Conservation (phyloP, 208 protist species). For the Trypanosoma caninum region DNA sequence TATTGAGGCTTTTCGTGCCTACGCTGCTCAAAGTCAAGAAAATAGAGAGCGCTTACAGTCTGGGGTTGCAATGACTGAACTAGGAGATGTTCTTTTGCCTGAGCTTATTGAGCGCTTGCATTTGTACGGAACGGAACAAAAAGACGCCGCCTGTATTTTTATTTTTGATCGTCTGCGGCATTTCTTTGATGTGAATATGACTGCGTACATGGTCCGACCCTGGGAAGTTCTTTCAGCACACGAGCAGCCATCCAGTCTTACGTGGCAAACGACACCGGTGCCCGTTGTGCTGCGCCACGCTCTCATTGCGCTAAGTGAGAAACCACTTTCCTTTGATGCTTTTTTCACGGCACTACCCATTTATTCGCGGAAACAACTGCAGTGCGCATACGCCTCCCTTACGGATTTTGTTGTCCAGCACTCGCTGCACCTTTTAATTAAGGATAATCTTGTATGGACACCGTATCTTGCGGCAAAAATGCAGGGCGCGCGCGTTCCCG, state of each 20-base stretch:
- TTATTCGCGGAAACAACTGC: constrained; percentile 29
- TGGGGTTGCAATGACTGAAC: constrained; percentile 32
- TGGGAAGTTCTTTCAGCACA: constrained; percentile 54
- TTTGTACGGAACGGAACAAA: constrained; percentile 6
- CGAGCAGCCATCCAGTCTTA: constrained; percentile 76
- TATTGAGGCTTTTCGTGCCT: constrained; percentile 17
- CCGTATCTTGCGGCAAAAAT: constrained; percentile 33
- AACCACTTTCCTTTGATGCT: constrained; percentile 25
- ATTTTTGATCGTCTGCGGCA: constrained; percentile 82
- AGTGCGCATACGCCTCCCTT: constrained; percentile 23
- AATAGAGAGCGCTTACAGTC: constrained; percentile 7
- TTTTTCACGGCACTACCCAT: constrained; percentile 33
- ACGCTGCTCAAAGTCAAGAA: constrained; percentile 6
- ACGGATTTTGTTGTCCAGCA: constrained; percentile 55
- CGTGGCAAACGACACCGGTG: constrained; percentile 64
- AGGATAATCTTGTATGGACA: constrained; percentile 45
- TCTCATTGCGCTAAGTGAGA: constrained; percentile 27
- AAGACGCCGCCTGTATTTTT: constrained; percentile 37
- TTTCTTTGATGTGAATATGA: constrained; percentile 75
- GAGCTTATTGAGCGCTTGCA: constrained; percentile 36
- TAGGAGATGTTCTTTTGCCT: constrained; percentile 35
- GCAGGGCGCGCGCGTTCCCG: constrained; percentile 19
- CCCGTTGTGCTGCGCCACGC: constrained; percentile 50
- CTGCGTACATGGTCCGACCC: constrained; percentile 35
- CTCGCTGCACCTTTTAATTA: constrained; percentile 56